phyloP scores from a whole-genome alignment of 2,329 filamentous ascomycete genomes.

The Dothideomycetes sp. region DNA sequence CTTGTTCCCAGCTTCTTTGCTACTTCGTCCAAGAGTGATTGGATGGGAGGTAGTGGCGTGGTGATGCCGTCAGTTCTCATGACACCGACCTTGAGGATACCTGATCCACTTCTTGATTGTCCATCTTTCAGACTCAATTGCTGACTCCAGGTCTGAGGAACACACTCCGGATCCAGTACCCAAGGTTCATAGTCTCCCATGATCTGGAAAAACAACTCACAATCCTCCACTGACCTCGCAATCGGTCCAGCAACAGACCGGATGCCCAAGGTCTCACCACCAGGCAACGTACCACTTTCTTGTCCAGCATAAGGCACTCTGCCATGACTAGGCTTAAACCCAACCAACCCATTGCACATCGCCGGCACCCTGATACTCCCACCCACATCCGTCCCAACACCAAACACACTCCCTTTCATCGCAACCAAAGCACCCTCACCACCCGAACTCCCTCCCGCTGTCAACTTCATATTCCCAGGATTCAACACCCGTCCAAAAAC shows the following conservation, averaged over 20 bases:
- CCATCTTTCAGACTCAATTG: slow-evolving; percentile 15
- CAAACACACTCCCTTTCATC: slow-evolving; percentile 39
- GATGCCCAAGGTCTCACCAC: slow-evolving; percentile 37
- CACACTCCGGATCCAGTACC: slow-evolving; percentile 36
- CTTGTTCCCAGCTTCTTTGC: slow-evolving; percentile 27
- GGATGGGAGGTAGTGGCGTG: slow-evolving; percentile 44
- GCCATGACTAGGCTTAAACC: slow-evolving; percentile 36
- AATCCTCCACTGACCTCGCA: slow-evolving; percentile 40
- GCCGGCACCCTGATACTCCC: slow-evolving; percentile 45
- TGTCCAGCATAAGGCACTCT: slow-evolving; percentile 46
- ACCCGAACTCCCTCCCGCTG: slow-evolving; percentile 44
- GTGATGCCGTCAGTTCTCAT: slow-evolving; percentile 42
- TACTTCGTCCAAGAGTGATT: slow-evolving; percentile 38
- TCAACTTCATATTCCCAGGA: slow-evolving; percentile 38
- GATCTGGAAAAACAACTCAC: slow-evolving; percentile 45
- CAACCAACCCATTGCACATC: slow-evolving; percentile 42
- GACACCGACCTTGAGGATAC: slow-evolving; percentile 36
- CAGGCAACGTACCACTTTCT: slow-evolving; percentile 38
- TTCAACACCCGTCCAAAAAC: slow-evolving; percentile 41
- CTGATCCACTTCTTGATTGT: slow-evolving; percentile 1
- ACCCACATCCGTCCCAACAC: slow-evolving; percentile 48
- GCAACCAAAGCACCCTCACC: slow-evolving; percentile 45
- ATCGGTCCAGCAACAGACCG: slow-evolving; percentile 39
- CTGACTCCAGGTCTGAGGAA: slow-evolving; percentile 31
- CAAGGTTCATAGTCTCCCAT: slow-evolving; percentile 47